Conservation (phyloP, 441 rosid species). For the Gossypium davidsonii region DNA sequence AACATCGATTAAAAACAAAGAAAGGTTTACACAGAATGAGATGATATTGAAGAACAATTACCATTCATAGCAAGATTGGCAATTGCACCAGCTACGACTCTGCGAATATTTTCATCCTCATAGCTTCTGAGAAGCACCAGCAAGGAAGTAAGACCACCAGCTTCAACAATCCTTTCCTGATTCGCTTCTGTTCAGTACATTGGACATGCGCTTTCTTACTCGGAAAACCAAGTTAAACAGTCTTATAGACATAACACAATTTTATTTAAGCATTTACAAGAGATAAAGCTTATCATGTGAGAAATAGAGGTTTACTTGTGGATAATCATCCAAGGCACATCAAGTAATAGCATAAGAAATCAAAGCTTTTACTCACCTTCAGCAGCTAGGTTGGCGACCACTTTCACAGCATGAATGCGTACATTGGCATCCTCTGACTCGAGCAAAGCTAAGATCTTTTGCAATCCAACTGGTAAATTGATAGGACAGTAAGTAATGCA, state of each 20-base stretch:
- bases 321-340: background rate
- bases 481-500: slow-evolving; percentile 21
- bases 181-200: slow-evolving; percentile 57
- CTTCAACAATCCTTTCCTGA: slow-evolving; percentile 90
- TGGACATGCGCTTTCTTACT: slow-evolving; percentile 3
- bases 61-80: slow-evolving; percentile 99
- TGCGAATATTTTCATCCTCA: slow-evolving; percentile 87
- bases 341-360: background rate
- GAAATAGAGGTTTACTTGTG: background rate
- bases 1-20: background rate
- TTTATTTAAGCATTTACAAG: background rate
- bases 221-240: background rate
- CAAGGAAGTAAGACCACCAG: slow-evolving; percentile 89
- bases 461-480: slow-evolving; percentile 72
- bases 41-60: slow-evolving; percentile 20
- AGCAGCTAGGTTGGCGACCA: slow-evolving; percentile 94
- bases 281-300: background rate
- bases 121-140: slow-evolving; percentile 87
- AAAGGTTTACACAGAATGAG: background rate
- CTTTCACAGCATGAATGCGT: slow-evolving; percentile 94
- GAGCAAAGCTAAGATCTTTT: slow-evolving; percentile 77
- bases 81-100: slow-evolving; percentile 98
- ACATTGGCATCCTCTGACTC: slow-evolving; percentile 92
- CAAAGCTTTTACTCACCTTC: slow-evolving; percentile 53
- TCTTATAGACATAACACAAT: background rate